Conservation (phyloP, 345 rosid species). For the Eucalyptus curtisii region DNA sequence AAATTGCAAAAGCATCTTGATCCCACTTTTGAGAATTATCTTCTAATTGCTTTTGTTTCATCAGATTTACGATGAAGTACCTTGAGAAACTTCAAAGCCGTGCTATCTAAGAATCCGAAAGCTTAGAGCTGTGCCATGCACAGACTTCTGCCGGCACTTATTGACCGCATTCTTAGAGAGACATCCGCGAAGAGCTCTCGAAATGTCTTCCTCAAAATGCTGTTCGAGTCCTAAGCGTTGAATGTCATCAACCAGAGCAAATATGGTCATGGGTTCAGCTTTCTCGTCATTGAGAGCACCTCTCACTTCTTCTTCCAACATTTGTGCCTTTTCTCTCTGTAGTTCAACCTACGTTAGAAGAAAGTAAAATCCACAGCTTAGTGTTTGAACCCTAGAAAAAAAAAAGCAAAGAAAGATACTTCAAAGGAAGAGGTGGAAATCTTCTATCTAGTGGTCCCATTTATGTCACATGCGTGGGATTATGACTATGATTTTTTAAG, state of each 20-base stretch:
- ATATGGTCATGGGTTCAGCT: background rate
- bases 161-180: background rate
- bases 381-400: background rate
- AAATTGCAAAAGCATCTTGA: background rate
- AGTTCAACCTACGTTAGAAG: background rate
- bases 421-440: background rate
- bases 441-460: background rate
- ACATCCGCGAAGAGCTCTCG: background rate
- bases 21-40: background rate
- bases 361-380: background rate
- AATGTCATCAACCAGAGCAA: slow-evolving; percentile 29
- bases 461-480: background rate
- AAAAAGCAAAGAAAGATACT: background rate
- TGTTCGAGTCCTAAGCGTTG: slow-evolving; percentile 19
- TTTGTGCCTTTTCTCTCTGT: background rate
- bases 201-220: slow-evolving; percentile 16
- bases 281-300: background rate
- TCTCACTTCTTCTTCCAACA: slow-evolving; percentile 18
- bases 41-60: background rate
- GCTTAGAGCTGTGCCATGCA: slow-evolving; percentile 16
- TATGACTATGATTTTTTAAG: too few species aligned
- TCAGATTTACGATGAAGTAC: background rate
- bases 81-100: slow-evolving; percentile 23
- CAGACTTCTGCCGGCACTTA: background rate
- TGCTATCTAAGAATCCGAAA: slow-evolving; percentile 34